Base-by-base conservation (phyloP, 1,284 basidiomycete species). In the Neolentinus lepideus region DNA sequence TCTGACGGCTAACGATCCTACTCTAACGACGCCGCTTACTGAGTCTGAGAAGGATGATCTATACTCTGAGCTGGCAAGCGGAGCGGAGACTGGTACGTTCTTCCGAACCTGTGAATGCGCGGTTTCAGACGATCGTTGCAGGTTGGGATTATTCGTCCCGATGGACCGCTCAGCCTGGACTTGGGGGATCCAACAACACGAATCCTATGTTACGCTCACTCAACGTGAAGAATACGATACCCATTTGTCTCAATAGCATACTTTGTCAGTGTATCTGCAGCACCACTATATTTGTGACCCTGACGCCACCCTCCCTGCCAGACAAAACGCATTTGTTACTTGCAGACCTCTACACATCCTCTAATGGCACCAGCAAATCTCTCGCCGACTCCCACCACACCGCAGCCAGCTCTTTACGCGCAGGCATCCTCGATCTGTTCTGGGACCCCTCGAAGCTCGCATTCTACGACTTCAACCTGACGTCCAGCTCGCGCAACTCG, bases 41-140 rank as follows among this genome's bases (percentile, higher is more conserved):
- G 83, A 84, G 21, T 71, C 76, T 1, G 70, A 87, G 64, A 76
- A 80, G 51, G 77, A 78, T 0, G 80, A 77, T 2, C 68, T 98
- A n/a, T 98, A 94, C 64, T 80, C 89, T n/a, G 88, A 96, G 67
- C 79, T 98, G 21, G 94, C 94, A 0, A 80, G 79, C 52, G 94
- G 92, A 46, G 94, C 93, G 1, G 94, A 97, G 74, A 83, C 80
- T 11, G 93, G 85, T 74, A 47, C 24, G 62, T 59, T 3, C 46
- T 26, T 19, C 12, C 55, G 56, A n/a, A 64, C 14, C 16, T 56
- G 36, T 2, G 1, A 12, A 25, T 38, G 2, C 16, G 24, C 29
- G 51, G 4, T 21, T 29, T 53, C 16, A n/a, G 25, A 21, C 2
- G 29, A 31, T 14, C 26, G 10, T 43, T 21, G 9, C 48, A 66